Conservation (phyloP, 2,329 filamentous ascomycete species). For the Orbilia ellipsospora region DNA sequence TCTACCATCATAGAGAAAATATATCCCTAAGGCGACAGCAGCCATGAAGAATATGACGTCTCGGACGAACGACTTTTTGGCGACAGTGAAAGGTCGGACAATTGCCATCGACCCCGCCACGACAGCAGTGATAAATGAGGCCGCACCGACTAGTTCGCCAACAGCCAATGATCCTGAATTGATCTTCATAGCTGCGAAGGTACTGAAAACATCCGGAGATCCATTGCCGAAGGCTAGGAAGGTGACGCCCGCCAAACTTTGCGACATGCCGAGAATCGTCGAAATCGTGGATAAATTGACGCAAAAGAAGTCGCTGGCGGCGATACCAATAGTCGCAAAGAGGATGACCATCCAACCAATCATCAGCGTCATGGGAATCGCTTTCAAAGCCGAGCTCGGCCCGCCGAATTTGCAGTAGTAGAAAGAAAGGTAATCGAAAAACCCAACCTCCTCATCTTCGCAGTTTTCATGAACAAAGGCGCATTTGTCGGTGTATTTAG, state of each 20-base stretch:
- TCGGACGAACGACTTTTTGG: constrained; percentile 86
- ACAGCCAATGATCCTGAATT: constrained; percentile 97
- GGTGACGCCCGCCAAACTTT: constrained; percentile 86
- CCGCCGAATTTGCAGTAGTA: constrained; percentile 83
- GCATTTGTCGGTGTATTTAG: constrained; percentile 78
- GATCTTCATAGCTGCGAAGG: constrained; percentile 96
- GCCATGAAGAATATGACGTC: constrained; percentile 93
- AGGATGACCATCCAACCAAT: constrained; percentile 86
- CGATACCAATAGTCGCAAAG: constrained; percentile 96
- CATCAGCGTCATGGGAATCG: constrained; percentile 81
- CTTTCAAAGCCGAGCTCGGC: constrained; percentile 67
- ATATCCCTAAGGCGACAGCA: constrained; percentile 85
- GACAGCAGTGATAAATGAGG: constrained; percentile 94
- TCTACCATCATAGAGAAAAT: constrained; percentile 84
- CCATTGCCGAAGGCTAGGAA: constrained; percentile 98
- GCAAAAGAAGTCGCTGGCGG: constrained; percentile 98
- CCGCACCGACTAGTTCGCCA: constrained; percentile 92
- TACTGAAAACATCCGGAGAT: constrained; percentile 97
- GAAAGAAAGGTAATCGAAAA: constrained; percentile 85
- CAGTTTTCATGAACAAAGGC: constrained; percentile 85
- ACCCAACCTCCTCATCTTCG: constrained; percentile 85
- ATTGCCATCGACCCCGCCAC: constrained; percentile 97
- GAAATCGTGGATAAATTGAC: constrained; percentile 95
- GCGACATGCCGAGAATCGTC: constrained; percentile 87
- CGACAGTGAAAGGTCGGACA: constrained; percentile 93